These are phyloP conservation scores for Fagopyrum homotropicum DNA, from an alignment of 148 eudicot genomes.

Conservation along the genomic window DNA sequence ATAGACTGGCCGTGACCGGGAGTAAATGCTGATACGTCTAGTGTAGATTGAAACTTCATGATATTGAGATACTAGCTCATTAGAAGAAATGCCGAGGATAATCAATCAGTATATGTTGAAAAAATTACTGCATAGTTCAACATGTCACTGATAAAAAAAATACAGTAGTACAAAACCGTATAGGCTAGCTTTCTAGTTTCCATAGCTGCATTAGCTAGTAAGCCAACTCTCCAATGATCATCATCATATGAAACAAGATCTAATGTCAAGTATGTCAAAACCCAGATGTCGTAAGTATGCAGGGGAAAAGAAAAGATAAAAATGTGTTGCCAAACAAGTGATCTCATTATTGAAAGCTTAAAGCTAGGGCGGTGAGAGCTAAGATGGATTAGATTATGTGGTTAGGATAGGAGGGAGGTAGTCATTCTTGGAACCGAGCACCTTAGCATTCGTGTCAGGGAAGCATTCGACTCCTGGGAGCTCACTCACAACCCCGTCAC, in stretches of 20 bases:
- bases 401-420: constrained; percentile 86
- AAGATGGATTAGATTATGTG: constrained; percentile 19
- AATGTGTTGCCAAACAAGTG: neutral
- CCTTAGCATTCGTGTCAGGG: constrained; percentile 70
- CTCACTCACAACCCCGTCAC: constrained; percentile 54
- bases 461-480: constrained; percentile 60
- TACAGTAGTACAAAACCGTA: neutral
- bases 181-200: neutral
- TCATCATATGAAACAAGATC: neutral
- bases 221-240: too few species aligned
- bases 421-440: constrained; percentile 61
- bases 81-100: neutral
- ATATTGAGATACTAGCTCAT: neutral
- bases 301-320: neutral
- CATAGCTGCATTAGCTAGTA: neutral
- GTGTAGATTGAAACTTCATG: neutral
- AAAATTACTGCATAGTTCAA: constrained; percentile 1
- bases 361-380: neutral
- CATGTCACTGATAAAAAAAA: neutral
- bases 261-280: neutral
- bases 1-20: too few species aligned
- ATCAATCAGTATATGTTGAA: neutral
- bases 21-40: too few species aligned
- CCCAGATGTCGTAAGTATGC: neutral
- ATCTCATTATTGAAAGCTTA: neutral